Conservation (phyloP, 352 stramenopile species). For the Pythium pectinolyticum region DNA sequence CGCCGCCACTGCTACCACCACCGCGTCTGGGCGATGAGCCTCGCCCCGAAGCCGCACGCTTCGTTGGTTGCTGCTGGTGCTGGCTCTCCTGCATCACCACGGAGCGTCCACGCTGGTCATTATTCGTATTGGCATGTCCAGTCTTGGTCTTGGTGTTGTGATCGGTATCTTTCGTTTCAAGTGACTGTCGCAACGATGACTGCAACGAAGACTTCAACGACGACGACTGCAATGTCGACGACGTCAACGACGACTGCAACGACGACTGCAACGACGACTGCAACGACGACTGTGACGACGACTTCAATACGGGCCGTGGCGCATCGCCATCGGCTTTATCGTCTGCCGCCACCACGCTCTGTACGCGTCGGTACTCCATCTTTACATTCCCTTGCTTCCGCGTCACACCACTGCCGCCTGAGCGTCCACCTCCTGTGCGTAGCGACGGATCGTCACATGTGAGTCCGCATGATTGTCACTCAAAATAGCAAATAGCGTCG, state of each 20-base stretch:
- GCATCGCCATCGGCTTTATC: conserved; percentile 4
- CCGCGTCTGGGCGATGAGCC: conserved; percentile 3
- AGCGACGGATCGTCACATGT: not conserved
- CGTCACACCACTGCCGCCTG: not conserved
- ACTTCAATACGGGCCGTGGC: conserved; percentile 38
- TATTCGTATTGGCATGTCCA: conserved; percentile 10
- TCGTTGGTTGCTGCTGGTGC: not conserved
- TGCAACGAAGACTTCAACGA: too few species aligned
- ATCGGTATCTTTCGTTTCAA: conserved; percentile 14
- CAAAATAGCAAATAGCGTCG: not conserved
- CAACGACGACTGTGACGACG: too few species aligned
- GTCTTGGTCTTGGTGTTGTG: conserved; percentile 9
- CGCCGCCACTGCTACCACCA: not conserved
- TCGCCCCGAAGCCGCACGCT: not conserved
- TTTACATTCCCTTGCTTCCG: not conserved
- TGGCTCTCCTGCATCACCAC: not conserved
- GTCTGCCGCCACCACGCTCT: conserved; percentile 34
- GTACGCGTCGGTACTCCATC: conserved; percentile 46
- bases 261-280: too few species aligned
- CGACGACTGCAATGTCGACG: too few species aligned
- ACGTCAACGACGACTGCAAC: too few species aligned
- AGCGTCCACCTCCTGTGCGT: conserved; percentile 25
- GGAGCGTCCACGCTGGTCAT: conserved; percentile 3
- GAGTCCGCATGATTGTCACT: not conserved
- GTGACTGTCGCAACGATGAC: conserved; percentile 52